These are phyloP conservation scores for Corylus avellana DNA, from an alignment of 306 rosid genomes.

Conservation along the genomic window DNA sequence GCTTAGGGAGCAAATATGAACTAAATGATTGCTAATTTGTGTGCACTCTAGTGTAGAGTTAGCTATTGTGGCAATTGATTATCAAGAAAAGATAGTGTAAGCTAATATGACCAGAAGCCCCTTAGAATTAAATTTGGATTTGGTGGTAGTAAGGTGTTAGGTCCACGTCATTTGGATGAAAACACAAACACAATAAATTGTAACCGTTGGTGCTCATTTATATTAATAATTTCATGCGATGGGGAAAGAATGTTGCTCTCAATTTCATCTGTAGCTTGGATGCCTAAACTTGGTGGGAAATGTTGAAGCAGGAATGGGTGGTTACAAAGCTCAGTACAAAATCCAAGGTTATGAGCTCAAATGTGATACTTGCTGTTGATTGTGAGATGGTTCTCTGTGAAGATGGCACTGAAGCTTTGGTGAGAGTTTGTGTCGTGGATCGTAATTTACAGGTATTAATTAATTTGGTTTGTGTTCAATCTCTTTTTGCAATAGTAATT, in stretches of 20 bases:
- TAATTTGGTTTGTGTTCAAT: not conserved
- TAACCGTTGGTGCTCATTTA: not conserved
- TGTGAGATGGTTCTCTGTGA: slow-evolving; percentile 96
- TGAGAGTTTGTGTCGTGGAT: slow-evolving; percentile 79
- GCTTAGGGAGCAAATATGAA: not conserved
- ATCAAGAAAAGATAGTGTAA: not conserved
- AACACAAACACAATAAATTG: not conserved
- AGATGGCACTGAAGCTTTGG: slow-evolving; percentile 88
- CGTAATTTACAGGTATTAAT: slow-evolving; percentile 60
- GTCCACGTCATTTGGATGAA: not conserved
- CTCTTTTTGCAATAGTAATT: slow-evolving; percentile 1
- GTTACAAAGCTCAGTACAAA: slow-evolving; percentile 53
- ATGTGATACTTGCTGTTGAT: slow-evolving; percentile 75
- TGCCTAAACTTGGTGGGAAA: slow-evolving; percentile 30
- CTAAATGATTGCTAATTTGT: not conserved
- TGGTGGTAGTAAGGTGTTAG: not conserved
- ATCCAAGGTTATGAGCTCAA: slow-evolving; percentile 46
- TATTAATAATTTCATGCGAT: not conserved
- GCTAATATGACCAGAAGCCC: not conserved
- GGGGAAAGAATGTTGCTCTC: not conserved
- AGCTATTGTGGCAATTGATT: not conserved
- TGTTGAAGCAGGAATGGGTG: slow-evolving; percentile 67
- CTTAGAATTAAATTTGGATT: not conserved
- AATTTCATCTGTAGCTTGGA: not conserved
- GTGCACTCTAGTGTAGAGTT: not conserved